phyloP scores from a whole-genome alignment of 1,284 basidiomycete species.

The Trichosporon sp. region DNA sequence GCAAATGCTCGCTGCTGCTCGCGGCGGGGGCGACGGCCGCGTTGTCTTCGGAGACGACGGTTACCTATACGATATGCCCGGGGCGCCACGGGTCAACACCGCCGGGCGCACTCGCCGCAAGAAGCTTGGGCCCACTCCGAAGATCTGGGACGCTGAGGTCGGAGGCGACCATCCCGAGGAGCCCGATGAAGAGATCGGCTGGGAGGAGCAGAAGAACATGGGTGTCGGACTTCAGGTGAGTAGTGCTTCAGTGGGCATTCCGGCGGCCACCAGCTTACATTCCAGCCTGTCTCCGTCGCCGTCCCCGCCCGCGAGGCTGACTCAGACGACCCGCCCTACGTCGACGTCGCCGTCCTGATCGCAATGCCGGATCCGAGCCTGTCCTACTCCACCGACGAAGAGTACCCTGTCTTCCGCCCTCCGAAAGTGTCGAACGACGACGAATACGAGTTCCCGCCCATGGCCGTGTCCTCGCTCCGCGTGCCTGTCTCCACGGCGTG shows the following conservation, averaged over 20 bases:
- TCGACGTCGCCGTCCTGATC: constrained; percentile 19
- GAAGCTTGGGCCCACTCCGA: constrained; percentile 13
- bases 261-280: not conserved
- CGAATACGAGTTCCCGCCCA: constrained; percentile 8
- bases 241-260: no score
- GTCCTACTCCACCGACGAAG: not conserved
- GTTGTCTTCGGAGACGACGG: constrained; percentile 9
- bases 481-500: constrained; percentile 7
- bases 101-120: not conserved
- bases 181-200: not conserved
- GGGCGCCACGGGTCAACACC: not conserved
- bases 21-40: constrained; percentile 4
- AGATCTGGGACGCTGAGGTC: constrained; percentile 15
- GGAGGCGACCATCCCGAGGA: not conserved
- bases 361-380: constrained; percentile 19
- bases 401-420: not conserved
- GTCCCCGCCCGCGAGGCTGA: constrained; percentile 5
- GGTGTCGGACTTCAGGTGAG: not conserved
- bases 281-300: constrained; percentile 8
- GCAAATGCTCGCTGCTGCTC: constrained; percentile 4
- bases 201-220: constrained; percentile 1
- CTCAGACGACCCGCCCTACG: not conserved
- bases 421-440: constrained; percentile 2
- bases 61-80: constrained; percentile 8
- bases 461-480: constrained; percentile 6